A percentile compares a stretch with the other conserved stretches of the same genome.
Conservation (phyloP, 306 rosid genomes). For the Dicorynia guianensis region DNA sequence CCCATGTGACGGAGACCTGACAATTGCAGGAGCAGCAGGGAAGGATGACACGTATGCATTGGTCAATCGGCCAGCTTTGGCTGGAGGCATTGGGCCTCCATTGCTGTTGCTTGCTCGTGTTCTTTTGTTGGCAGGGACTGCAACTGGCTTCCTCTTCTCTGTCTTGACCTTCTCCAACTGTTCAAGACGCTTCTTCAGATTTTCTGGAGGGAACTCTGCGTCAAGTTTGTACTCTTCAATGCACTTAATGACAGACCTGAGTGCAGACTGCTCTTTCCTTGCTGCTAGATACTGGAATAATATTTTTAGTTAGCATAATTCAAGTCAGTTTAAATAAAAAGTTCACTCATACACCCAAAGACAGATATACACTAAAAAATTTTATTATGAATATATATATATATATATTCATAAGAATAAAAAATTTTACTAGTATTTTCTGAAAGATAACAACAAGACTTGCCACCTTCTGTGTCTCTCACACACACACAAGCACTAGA, state of each 20-base stretch:
- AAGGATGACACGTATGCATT: conserved; percentile 97
- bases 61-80: conserved; percentile 98
- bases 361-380: conserved; percentile 13
- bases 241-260: conserved; percentile 88
- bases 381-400: conserved; percentile 30
- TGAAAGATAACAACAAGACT: conserved; percentile 10
- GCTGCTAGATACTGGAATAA: conserved; percentile 85
- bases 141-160: conserved; percentile 84
- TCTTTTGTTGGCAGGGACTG: conserved; percentile 94
- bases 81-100: conserved; percentile 99
- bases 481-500: not conserved
- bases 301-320: conserved; percentile 32
- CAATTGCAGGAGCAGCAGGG: conserved; percentile 86
- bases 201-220: conserved; percentile 84
- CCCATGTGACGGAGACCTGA: conserved; percentile 90
- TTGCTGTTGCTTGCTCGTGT: conserved; percentile 89
- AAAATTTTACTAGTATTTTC: conserved; percentile 29
- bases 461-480: not conserved
- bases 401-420: conserved; percentile 41
- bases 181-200: conserved; percentile 94
- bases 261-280: conserved; percentile 97
- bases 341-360: conserved; percentile 28
- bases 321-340: conserved; percentile 36
- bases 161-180: conserved; percentile 94
- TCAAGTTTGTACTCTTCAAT: conserved; percentile 97